Base-by-base conservation (phyloP, 495 filamentous ascomycete species). In the Stereocaulon alpinum region DNA sequence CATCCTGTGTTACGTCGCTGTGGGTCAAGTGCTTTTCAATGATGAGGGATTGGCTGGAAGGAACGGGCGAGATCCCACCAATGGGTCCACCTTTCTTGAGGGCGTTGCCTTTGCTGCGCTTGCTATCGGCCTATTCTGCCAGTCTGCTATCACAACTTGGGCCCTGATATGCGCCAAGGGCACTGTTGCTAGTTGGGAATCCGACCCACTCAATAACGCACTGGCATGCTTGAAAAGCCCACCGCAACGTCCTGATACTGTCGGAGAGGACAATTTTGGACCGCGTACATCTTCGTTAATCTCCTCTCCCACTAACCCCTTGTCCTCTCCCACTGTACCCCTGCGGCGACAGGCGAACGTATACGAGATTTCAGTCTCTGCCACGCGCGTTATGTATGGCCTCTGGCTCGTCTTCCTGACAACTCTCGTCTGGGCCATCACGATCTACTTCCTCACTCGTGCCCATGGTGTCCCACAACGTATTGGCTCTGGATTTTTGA, bases 141-240 rank as follows among this genome's bases (percentile, higher is more conserved):
- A 75, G 30, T 68, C 71, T 48, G 53, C 61, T 37, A 59, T 76
- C 15, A 63, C 71, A 3, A 73, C 66, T 10, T 75, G 71, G 72
- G 62, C 69, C 15, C 43, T 76, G 4, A 24, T 67, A 43, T 53
- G 12, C 6, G 37, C 40, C 18, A 40, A 43, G 24, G 6, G 27
- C 24, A 30, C 20, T n/a, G 71, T 63, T 58, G 69, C 59, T 32
- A 66, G 62, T 5, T 72, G 69, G 67, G 68, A 42, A 49, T 64
- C 63, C 20, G 64, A 55, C 66, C 70, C 43, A 27, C 56, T 64
- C 44, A 69, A 61, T 63, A 69, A 58, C 61, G 72, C 62, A 24
- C 44, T 58, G 12, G 68, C 68, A 4, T 62, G 44, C 56, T 61
- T 51, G 57, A 73, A 3, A 62, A 63, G 29, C 15, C 18, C 24